Conservation (phyloP, 2,329 filamentous ascomycete genomes). For the Epichloe coenophiala region DNA sequence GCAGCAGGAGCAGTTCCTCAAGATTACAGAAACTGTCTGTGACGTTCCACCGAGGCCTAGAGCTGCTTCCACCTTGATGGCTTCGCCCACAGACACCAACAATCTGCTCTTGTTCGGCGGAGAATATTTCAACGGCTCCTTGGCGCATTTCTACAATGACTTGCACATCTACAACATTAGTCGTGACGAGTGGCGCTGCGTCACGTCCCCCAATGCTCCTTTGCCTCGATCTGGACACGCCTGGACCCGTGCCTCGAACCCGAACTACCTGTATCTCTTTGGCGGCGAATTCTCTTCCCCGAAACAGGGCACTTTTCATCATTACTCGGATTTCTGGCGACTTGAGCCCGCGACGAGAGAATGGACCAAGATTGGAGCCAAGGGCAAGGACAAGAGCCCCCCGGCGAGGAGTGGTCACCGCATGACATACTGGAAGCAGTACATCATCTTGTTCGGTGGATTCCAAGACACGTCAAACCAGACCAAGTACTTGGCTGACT, state of each 20-base stretch:
- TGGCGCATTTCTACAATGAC: constrained; percentile 61
- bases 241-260: constrained; percentile 81
- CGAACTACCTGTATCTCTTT: constrained; percentile 77
- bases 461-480: constrained; percentile 95
- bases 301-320: constrained; percentile 96
- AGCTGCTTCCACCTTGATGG: constrained; percentile 68
- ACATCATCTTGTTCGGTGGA: constrained; percentile 87
- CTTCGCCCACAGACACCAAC: constrained; percentile 73
- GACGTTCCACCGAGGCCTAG: constrained; percentile 63
- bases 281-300: constrained; percentile 94
- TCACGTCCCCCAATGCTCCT: constrained; percentile 84
- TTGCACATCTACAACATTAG: constrained; percentile 62
- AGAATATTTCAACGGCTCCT: constrained; percentile 86
- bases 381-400: constrained; percentile 64
- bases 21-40: constrained; percentile 70
- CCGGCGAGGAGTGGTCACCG: constrained; percentile 82
- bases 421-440: constrained; percentile 96
- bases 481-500: constrained; percentile 83
- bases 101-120: constrained; percentile 87
- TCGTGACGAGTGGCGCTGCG: constrained; percentile 77
- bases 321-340: constrained; percentile 98
- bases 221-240: constrained; percentile 86
- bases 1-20: constrained; percentile 86
- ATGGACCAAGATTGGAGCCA: constrained; percentile 78
- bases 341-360: constrained; percentile 74